Conservation (phyloP, 179 eudicot species). For the Carnegiea gigantea region DNA sequence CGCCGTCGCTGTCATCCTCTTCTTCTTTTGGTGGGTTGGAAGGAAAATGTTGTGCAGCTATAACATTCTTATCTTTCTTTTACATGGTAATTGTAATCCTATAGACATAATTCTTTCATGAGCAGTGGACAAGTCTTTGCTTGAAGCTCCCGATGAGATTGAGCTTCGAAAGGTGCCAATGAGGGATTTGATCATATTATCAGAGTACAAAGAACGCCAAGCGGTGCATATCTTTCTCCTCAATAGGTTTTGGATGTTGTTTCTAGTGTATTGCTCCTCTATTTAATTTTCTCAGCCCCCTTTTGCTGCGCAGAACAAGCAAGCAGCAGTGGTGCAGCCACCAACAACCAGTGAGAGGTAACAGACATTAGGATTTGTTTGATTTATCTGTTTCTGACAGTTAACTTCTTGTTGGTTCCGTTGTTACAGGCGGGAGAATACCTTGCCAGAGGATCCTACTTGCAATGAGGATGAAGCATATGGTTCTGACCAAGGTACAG, state of each 20-base stretch:
- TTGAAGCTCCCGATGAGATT: conserved; percentile 70
- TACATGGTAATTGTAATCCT: not conserved
- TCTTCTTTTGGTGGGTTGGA: not conserved
- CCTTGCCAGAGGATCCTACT: conserved; percentile 24
- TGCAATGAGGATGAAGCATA: conserved; percentile 38
- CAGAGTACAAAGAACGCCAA: conserved; percentile 61
- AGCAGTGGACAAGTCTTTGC: conserved; percentile 64
- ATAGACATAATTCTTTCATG: not conserved
- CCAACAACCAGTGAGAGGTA: conserved; percentile 46
- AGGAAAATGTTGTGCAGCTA: not conserved
- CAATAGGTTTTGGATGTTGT: not conserved
- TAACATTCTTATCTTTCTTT: not conserved
- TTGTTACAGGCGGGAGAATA: conserved; percentile 43
- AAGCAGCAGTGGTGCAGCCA: conserved; percentile 31
- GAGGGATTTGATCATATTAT: conserved; percentile 64
- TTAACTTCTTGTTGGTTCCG: not conserved
- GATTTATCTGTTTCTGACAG: not conserved
- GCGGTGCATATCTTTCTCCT: conserved; percentile 35
- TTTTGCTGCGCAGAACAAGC: conserved; percentile 48
- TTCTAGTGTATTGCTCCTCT: not conserved
- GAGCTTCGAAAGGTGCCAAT: conserved; percentile 51
- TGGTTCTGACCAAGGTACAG: conserved; percentile 42
- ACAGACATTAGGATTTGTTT: not conserved
- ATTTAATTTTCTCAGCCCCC: not conserved
- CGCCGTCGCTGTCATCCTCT: too few relatives aligned